These are phyloP conservation scores for Magnolia kwangsiensis DNA, from an alignment of 164 flowering plant species.

Conservation along the genomic window DNA sequence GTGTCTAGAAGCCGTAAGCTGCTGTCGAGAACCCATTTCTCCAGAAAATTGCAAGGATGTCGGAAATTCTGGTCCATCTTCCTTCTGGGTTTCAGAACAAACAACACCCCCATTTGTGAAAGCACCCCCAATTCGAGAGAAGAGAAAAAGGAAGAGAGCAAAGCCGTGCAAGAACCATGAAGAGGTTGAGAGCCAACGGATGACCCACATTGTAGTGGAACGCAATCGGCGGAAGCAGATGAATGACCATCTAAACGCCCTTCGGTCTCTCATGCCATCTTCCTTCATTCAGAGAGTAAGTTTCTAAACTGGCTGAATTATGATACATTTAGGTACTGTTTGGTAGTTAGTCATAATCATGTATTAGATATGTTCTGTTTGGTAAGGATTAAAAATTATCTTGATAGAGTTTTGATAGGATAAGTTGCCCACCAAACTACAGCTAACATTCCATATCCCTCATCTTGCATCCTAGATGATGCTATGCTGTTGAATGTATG, in stretches of 20 bases:
- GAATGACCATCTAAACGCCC: conserved; percentile 65
- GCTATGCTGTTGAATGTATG: too few relatives aligned
- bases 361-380: too few relatives aligned
- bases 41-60: conserved; percentile 7
- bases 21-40: conserved; percentile 7
- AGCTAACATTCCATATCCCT: too few relatives aligned
- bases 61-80: conserved; percentile 6
- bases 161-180: conserved; percentile 48
- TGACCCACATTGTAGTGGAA: conserved; percentile 77
- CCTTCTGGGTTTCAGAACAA: not conserved
- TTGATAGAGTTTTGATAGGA: too few relatives aligned
- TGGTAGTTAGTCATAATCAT: too few relatives aligned
- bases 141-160: conserved; percentile 45
- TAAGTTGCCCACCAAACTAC: too few relatives aligned
- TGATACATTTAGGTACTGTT: not conserved
- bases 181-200: conserved; percentile 55
- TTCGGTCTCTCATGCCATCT: conserved; percentile 58
- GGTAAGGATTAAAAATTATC: too few relatives aligned
- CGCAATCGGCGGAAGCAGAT: conserved; percentile 65
- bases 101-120: not conserved
- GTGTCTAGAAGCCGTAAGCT: conserved; percentile 16
- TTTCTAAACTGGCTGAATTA: not conserved
- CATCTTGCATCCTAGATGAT: too few relatives aligned
- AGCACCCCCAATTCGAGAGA: conserved; percentile 19
- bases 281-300: conserved; percentile 56